Evolutionary conservation across 176 grass and related monocot genomes (phyloP).

Genomic region (Oryza nivara): DNA sequence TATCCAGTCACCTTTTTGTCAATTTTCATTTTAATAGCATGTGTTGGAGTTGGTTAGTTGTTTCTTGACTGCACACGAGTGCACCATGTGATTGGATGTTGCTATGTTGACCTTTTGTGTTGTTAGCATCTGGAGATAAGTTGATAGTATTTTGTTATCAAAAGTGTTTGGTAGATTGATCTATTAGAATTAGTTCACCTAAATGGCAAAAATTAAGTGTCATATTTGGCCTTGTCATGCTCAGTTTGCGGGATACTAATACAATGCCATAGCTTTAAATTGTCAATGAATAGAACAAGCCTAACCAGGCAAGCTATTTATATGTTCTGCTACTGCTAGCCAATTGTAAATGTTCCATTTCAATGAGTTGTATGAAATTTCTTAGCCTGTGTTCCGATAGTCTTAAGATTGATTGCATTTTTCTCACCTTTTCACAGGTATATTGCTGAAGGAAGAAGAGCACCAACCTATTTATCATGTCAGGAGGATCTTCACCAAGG

Average conservation of each 20-base stretch:
- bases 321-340: background rate
- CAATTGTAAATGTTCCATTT: slow-evolving; percentile 37
- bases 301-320: background rate
- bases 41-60: background rate
- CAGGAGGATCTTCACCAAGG: slow-evolving; percentile 54
- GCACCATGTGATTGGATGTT: background rate
- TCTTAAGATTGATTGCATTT: slow-evolving; percentile 8
- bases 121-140: background rate
- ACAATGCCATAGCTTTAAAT: slow-evolving; percentile 1
- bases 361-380: background rate
- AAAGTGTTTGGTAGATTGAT: slow-evolving; percentile 1
- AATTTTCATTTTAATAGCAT: background rate
- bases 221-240: slow-evolving; percentile 35
- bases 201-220: background rate
- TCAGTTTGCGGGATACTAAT: background rate
- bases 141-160: slow-evolving; percentile 8
- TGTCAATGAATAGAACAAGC: background rate
- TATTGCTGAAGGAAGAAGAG: slow-evolving; percentile 42
- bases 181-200: slow-evolving; percentile 8
- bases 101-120: background rate
- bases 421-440: slow-evolving; percentile 49
- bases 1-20: background rate
- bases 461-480: slow-evolving; percentile 52
- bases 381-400: slow-evolving; percentile 1
- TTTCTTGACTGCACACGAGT: slow-evolving; percentile 2